A percentile compares a stretch with the other conserved stretches of the same genome.
Evolutionary conservation across 2,329 filamentous ascomycete genomes (phyloP).

Genomic region (Phialophora chinensis): DNA sequence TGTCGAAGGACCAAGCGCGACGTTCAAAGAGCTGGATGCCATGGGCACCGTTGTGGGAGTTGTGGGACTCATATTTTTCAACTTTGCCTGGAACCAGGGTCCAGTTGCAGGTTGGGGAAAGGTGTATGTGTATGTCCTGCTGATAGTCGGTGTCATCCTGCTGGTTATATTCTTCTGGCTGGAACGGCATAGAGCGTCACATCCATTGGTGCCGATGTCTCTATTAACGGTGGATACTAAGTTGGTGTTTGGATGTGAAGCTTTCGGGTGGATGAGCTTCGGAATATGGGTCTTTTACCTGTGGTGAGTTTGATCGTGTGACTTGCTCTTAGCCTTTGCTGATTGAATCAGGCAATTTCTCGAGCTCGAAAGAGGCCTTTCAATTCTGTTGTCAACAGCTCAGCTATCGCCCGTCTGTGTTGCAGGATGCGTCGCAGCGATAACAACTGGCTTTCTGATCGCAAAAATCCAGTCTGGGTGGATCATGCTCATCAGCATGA

Average conservation of each 20-base stretch:
- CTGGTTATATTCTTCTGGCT: not conserved
- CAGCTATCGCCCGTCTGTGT: conserved; percentile 40
- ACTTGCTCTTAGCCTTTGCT: not conserved
- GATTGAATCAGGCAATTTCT: conserved; percentile 38
- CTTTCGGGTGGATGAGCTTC: conserved; percentile 49
- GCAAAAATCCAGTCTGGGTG: conserved; percentile 27
- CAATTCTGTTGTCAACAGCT: conserved; percentile 37
- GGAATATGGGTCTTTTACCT: conserved; percentile 52
- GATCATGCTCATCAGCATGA: conserved; percentile 35
- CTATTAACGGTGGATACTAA: conserved; percentile 42
- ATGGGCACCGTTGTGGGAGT: not conserved
- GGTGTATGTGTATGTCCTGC: not conserved
- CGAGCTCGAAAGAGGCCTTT: conserved; percentile 39
- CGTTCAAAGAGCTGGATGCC: not conserved
- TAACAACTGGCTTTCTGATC: conserved; percentile 35
- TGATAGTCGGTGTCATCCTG: not conserved
- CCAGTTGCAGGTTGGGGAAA: not conserved
- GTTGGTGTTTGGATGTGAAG: conserved; percentile 47
- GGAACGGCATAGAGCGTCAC: not conserved
- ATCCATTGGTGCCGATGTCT: not conserved
- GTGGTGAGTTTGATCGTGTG: conserved; percentile 39
- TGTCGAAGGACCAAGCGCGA: not conserved
- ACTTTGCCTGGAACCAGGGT: not conserved
- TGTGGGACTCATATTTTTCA: not conserved
- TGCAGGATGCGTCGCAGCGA: conserved; percentile 43